Evolutionary conservation across 345 rosid species (phyloP), one percentile per base, ranked within the genome.

Genomic region (Clarkia xantiana): DNA sequence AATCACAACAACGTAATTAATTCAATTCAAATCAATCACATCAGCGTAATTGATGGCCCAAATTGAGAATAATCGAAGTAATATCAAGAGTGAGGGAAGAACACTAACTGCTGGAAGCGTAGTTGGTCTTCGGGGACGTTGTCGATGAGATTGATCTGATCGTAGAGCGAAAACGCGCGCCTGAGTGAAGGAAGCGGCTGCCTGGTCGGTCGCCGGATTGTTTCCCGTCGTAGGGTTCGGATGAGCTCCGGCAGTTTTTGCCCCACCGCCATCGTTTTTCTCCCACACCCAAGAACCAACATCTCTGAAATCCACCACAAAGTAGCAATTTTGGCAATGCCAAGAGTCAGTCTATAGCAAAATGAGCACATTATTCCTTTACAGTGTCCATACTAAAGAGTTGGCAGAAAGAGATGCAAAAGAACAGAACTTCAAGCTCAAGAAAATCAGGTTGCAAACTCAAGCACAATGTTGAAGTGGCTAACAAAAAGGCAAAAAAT

Each of bases 61-160:
- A 40, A 16, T 9, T 47, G 14, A 3, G 10, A 18, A 54, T 14
- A 10, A 19, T 10, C 11, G 17, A 11, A 19, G 9, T 4, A 25
- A 47, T 12, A 2, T 6, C 17, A n/a, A 3, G 44, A 14, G 18
- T 6, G 12, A 23, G 8, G 19, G 44, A 39, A 45, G 12, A 53
- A 19, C 40, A 58, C 50, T 43, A 9, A 58, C 93, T 76, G 74
- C 68, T 82, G 90, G 56, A 89, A 89, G 19, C 94, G 95, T 45
- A 89, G 95, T 58, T 82, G 97, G 63, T 89, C 95, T 14, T 85
- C 84, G 6, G 95, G 95, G 54, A 76, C 85, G 55, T 78, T 78
- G 55, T 85, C 90, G 49, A 85, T 85, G 64, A 89, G 78, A 74
- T 89, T 85, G 73, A 89, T 82, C 80, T 89, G 95, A 61, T 89